Base-by-base conservation (phyloP, 495 filamentous ascomycete species). In the Xylaria grammica region DNA sequence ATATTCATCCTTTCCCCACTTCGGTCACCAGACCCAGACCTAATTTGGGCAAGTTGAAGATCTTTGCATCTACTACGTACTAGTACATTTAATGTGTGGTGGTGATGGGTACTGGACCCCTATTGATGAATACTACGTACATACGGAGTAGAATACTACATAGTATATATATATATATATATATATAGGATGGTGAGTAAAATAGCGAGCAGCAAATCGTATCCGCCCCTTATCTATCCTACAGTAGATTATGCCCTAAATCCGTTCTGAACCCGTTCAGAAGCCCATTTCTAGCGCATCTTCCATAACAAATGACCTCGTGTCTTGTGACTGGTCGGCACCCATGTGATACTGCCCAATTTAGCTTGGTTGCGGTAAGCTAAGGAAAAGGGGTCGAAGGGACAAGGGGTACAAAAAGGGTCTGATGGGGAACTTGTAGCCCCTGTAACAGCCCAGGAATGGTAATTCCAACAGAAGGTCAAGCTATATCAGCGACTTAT, bases 281-380 rank as follows among this genome's bases (percentile, higher is more conserved):
- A n/a, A n/a, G n/a, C n/a, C n/a, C n/a, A n/a, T n/a, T n/a, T n/a
- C n/a, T n/a, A n/a, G n/a, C n/a, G n/a, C n/a, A n/a, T n/a, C n/a
- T n/a, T 15, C 55, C 9, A n/a, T n/a, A 34, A 58, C 40, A 45
- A 45, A 45, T 32, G 38, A 24, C 38, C 56, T 36, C 36, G 42
- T 24, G 42, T 46, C 56, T 48, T 48, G 56, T 48, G 56, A 59
- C 56, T 59, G 56, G 56, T 48, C 11, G 19, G 42, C 42, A 32
- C 24, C 56, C 56, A 46, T 59, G 42, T 26, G 27, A n/a, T 36
- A 34, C 42, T 59, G 46, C 56, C 56, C 48, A 42, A 46, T 59
- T 10, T 15, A 20, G 56, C 56, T 36, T 59, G 56, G 56, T 22
- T 46, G 42, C 56, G 34, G 26, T 17, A 22, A 11, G 17, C 27